A percentile compares a stretch with the other conserved stretches of the same genome.
These are phyloP conservation scores for Nidularia pulvinata DNA, from an alignment of 768 basidiomycete species.

Conservation along the genomic window DNA sequence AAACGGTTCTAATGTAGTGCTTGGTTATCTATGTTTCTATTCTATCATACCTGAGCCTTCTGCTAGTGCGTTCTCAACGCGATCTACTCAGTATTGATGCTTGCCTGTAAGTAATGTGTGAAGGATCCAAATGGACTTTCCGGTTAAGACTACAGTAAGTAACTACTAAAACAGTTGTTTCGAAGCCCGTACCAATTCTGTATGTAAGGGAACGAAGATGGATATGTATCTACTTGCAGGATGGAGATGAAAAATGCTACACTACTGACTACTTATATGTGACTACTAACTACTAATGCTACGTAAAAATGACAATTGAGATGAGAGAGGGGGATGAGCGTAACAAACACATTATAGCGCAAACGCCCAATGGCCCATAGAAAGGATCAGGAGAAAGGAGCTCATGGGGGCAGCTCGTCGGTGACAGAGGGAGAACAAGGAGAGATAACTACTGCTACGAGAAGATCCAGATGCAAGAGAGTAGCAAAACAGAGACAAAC, in stretches of 20 bases:
- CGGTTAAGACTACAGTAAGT: neutral
- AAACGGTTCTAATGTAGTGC: slow-evolving; percentile 32
- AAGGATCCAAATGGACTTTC: neutral
- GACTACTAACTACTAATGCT: slow-evolving; percentile 52
- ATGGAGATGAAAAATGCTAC: slow-evolving; percentile 40
- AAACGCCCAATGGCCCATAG: neutral
- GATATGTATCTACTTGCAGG: slow-evolving; percentile 51
- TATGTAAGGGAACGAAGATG: slow-evolving; percentile 7
- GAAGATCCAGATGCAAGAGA: slow-evolving; percentile 53
- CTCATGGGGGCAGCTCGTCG: neutral
- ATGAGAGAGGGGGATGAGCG: slow-evolving; percentile 21
- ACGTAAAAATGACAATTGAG: slow-evolving; percentile 35
- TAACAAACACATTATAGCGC: neutral
- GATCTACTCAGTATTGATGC: no score
- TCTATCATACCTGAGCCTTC: no score
- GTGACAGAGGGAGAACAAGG: neutral
- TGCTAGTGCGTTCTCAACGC: no score
- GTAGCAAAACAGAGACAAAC: slow-evolving; percentile 12
- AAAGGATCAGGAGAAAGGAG: slow-evolving; percentile 7
- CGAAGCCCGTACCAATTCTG: slow-evolving; percentile 3
- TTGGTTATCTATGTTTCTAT: neutral
- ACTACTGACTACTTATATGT: slow-evolving; percentile 36
- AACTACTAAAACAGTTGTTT: neutral
- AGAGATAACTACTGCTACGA: slow-evolving; percentile 35
- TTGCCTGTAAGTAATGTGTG: no score